Base-by-base conservation (phyloP, 768 basidiomycete genomes). In the Suillus subalutaceus region DNA sequence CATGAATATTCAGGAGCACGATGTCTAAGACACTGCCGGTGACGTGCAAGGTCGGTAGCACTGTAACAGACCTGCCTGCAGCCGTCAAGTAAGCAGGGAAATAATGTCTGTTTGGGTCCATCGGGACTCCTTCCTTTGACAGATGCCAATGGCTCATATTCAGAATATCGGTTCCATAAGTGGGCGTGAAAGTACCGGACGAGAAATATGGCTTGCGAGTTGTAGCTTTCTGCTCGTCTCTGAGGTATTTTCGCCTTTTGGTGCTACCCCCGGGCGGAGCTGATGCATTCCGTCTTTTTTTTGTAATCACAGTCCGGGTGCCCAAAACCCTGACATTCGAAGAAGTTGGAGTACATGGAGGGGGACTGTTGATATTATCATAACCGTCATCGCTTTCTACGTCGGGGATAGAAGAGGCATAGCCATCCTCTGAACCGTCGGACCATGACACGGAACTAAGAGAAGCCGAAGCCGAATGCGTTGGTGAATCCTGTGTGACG, bases 21-120 rank as follows among this genome's bases (percentile, higher is more conserved):
- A 52, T 77, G 76, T 12, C 73, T 71, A 44, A 78, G 75, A 1
- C 75, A 78, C 38, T 71, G 71, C 26, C 70, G 73, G 53, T 77
- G 76, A 9, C 75, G 67, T 64, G 69, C 69, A 10, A 77, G 72
- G 65, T 75, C 75, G 7, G 73, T 72, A 10, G 64, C 52, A 26
- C 73, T 77, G n/a, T 69, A 48, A 67, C 77, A 78, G 44, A 77
- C 35, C 8, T 77, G 74, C 20, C 23, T 61, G 64, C 76, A 78
- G 41, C 67, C 68, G 41, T 71, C 61, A 38, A 77, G 44, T 0
- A 55, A 8, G 53, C 76, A 77, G n/a, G 70, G 67, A 23, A 72
- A 77, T 3, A 62, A 5, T n/a, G 67, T 74, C 15, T 70, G 63
- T 15, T 63, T 68, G 8, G 30, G 35, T 68, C 20, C 30, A 35